A percentile compares a stretch with the other conserved stretches of the same genome.
These are phyloP conservation scores for Pseudotulostoma volvatum DNA, from an alignment of 495 filamentous ascomycete species.

Conservation along the genomic window DNA sequence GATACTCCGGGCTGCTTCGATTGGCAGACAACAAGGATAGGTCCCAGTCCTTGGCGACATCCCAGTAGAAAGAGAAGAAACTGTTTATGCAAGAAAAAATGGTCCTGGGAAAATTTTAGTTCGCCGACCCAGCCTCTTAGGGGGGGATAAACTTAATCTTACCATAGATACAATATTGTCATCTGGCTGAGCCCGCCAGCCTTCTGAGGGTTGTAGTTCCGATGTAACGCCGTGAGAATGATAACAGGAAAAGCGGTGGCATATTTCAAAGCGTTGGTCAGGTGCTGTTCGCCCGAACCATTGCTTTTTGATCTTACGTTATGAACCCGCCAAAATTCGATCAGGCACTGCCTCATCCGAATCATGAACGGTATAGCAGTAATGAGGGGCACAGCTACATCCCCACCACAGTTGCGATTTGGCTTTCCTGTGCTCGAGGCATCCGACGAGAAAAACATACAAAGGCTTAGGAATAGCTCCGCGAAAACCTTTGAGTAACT, in stretches of 20 bases:
- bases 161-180: conserved; percentile 41
- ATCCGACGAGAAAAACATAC: conserved; percentile 65
- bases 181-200: conserved; percentile 39
- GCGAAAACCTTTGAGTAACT: conserved; percentile 84
- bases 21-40: conserved; percentile 54
- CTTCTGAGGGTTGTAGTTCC: conserved; percentile 42
- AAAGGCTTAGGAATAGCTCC: conserved; percentile 73
- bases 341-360: conserved; percentile 81
- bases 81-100: conserved; percentile 61
- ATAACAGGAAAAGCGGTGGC: conserved; percentile 84
- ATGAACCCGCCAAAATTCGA: conserved; percentile 64
- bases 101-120: conserved; percentile 20
- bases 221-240: conserved; percentile 53
- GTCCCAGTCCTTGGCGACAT: conserved; percentile 93
- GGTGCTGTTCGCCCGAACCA: conserved; percentile 64
- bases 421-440: conserved; percentile 63
- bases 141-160: too few relatives aligned
- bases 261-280: conserved; percentile 90
- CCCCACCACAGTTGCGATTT: conserved; percentile 62
- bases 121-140: too few relatives aligned
- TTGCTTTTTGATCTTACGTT: conserved; percentile 25
- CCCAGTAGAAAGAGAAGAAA: conserved; percentile 94
- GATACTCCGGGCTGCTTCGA: conserved; percentile 39
- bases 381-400: conserved; percentile 59
- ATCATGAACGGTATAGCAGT: conserved; percentile 69